These are phyloP conservation scores for Phylloporus arenicola DNA, from an alignment of 768 basidiomycete species.

Conservation along the genomic window DNA sequence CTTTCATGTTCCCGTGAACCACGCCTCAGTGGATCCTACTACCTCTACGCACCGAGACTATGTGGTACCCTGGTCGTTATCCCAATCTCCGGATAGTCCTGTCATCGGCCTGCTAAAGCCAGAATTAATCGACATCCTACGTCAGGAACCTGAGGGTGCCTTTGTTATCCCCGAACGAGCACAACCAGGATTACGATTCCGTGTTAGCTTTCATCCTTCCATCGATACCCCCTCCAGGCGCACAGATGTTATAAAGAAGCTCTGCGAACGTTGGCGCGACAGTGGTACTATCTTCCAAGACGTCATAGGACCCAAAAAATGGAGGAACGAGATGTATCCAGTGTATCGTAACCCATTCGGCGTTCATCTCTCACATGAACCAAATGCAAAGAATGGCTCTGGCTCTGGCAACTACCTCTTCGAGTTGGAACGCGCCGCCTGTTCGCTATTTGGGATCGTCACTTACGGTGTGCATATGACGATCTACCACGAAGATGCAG, in stretches of 20 bases:
- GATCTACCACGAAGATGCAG: constrained; percentile 45
- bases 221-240: constrained; percentile 55
- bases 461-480: constrained; percentile 94
- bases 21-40: constrained; percentile 19
- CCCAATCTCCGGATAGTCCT: constrained; percentile 45
- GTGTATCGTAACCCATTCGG: constrained; percentile 70
- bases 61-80: constrained; percentile 54
- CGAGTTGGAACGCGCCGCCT: constrained; percentile 85
- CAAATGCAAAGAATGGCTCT: constrained; percentile 26
- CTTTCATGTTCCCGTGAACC: constrained; percentile 38
- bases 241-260: constrained; percentile 53
- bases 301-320: constrained; percentile 69
- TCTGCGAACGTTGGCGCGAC: constrained; percentile 77
- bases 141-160: constrained; percentile 38
- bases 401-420: constrained; percentile 64
- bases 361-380: constrained; percentile 33
- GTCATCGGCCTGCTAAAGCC: constrained; percentile 60
- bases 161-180: constrained; percentile 39
- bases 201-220: constrained; percentile 47
- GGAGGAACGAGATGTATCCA: constrained; percentile 83
- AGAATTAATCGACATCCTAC: constrained; percentile 48
- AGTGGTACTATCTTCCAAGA: constrained; percentile 48
- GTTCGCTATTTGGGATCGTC: constrained; percentile 81
- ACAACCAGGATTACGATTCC: constrained; percentile 17
- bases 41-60: constrained; percentile 33